Conservation (phyloP, 75 land plant species). For the Isoetes taiwanensis region DNA sequence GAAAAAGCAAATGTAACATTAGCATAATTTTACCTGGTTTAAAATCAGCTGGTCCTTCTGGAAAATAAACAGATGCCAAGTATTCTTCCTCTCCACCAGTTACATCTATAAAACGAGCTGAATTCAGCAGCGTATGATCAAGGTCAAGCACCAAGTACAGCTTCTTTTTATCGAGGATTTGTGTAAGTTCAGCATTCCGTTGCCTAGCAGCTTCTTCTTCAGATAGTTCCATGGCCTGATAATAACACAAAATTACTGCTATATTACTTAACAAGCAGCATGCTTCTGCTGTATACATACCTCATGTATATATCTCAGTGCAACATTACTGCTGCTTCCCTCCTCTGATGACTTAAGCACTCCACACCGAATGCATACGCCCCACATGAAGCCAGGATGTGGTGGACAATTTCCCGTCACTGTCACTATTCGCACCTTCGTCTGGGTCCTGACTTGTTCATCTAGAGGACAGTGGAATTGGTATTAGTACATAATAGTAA, state of each 20-base stretch:
- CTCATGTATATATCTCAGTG: constrained; percentile 77
- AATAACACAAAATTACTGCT: neutral
- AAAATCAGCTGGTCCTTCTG: neutral
- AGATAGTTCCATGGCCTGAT: constrained; percentile 58
- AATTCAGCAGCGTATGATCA: constrained; percentile 93
- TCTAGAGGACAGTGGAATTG: too few relatives aligned
- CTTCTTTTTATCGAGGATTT: constrained; percentile 34
- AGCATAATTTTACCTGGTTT: neutral
- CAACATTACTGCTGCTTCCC: constrained; percentile 35
- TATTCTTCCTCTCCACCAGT: constrained; percentile 41
- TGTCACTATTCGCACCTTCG: too few relatives aligned
- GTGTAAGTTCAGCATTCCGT: constrained; percentile 47
- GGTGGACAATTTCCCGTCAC: constrained; percentile 32
- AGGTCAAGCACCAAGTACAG: constrained; percentile 70
- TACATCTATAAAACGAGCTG: constrained; percentile 46
- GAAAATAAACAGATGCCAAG: constrained; percentile 28
- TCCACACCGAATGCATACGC: constrained; percentile 70
- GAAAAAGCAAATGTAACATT: neutral
- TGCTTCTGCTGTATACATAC: constrained; percentile 17
- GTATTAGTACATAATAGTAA: too few relatives aligned
- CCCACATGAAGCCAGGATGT: constrained; percentile 56
- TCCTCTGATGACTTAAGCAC: constrained; percentile 18
- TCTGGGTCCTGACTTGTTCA: too few relatives aligned
- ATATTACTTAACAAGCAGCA: neutral
- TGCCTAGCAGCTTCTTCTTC: constrained; percentile 44